Evolutionary conservation across 1,284 basidiomycete species (phyloP).

Genomic region (Apiotrichum gracile): DNA sequence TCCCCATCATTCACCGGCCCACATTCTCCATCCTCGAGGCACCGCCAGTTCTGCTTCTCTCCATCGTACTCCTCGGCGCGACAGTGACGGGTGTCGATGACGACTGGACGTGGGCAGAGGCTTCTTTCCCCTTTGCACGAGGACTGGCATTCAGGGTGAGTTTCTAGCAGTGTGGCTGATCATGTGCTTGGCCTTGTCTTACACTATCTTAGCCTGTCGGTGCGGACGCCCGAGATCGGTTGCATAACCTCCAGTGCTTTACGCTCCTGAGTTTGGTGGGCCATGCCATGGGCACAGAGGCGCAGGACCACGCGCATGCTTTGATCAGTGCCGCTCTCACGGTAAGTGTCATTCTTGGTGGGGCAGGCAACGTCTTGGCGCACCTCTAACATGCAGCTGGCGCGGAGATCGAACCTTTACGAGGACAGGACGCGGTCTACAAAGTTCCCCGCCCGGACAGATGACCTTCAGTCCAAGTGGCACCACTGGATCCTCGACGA

Average conservation of each 20-base stretch:
- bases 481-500: constrained; percentile 5
- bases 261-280: not conserved
- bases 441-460: not conserved
- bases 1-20: constrained; percentile 4
- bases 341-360: not conserved
- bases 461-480: constrained; percentile 3
- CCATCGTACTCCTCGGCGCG: constrained; percentile 1
- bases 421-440: not conserved
- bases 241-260: not conserved
- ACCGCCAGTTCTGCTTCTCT: not conserved
- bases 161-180: no score
- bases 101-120: not conserved
- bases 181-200: not conserved
- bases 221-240: not conserved
- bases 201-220: not conserved
- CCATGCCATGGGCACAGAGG: not conserved
- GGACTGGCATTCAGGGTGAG: not conserved
- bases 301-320: constrained; percentile 6
- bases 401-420: constrained; percentile 1
- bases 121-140: not conserved
- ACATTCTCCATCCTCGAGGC: not conserved
- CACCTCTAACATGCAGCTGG: not conserved
- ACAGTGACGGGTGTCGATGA: constrained; percentile 1
- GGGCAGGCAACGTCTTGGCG: no score
- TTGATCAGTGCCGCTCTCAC: constrained; percentile 6